Evolutionary conservation across 2,329 filamentous ascomycete species (phyloP), one percentile per base, ranked within the genome.

Genomic region (Calonectria crousiana): DNA sequence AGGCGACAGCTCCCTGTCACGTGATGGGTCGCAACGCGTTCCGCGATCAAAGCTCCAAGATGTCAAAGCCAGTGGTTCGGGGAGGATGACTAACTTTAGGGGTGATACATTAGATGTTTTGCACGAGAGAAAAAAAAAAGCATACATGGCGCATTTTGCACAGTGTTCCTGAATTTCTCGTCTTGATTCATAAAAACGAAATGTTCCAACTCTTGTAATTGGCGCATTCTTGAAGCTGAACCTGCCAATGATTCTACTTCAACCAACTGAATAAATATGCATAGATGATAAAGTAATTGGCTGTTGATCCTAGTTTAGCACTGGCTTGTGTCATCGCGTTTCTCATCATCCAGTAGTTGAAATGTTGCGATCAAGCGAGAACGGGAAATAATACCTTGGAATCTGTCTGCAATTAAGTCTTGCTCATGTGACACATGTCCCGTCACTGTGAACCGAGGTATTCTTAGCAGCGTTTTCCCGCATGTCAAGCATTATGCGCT

Each of bases 1-100:
- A 76, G 78, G 76, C 56, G 73, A 76, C 52, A 76, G 77, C 69
- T 80, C 76, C 66, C 9, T 67, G 36, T 84, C 84, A 86, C 84
- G 84, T 86, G 84, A 86, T 60, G 6, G 6, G 47, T 38, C 23
- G 74, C 77, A 76, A 77, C 82, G 81, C 80, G 80, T 80, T 75
- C 66, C 72, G 74, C 60, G 74, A 81, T 81, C 78, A 69, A 74
- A 78, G 78, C 74, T 79, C 66, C 28, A 65, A 65, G 28, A 65
- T 65, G 60, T 36, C 56, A 62, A 62, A 56, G 9, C 56, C 56
- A 62, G 56, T 41, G 23, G 56, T 62, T 62, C 56, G 23, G 23
- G 38, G 14, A 38, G 30, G 34, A 60, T 60, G 34, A 62, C 56
- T 26, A 41, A 26, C 23, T 20, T 36, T 18, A 9, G 16, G n/a